Conservation (phyloP, 1,284 basidiomycete genomes). For the Leucoagaricus sp. region DNA sequence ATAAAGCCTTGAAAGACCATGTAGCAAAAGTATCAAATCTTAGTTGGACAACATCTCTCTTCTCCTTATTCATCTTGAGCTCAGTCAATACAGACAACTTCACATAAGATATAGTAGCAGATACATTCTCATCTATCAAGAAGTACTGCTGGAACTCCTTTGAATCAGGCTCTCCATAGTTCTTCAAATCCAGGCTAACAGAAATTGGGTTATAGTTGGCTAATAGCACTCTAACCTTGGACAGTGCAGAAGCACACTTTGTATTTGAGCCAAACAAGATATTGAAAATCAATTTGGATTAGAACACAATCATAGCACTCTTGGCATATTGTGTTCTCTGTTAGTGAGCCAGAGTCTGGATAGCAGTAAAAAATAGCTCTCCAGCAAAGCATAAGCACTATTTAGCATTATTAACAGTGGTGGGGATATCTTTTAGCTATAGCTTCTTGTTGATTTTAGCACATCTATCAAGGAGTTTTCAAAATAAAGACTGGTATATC, state of each 20-base stretch:
- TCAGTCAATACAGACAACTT: neutral
- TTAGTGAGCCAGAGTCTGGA: neutral
- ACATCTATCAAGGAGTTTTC: neutral
- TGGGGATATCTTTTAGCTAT: neutral
- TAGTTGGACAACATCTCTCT: too few relatives aligned
- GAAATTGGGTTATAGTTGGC: neutral
- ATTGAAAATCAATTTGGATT: neutral
- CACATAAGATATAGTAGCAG: neutral
- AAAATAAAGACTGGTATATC: slow-evolving; percentile 13
- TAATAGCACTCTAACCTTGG: neutral
- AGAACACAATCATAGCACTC: neutral
- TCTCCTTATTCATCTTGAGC: neutral
- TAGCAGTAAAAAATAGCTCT: neutral
- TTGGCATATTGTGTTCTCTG: neutral
- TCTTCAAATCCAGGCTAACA: neutral
- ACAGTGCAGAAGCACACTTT: neutral
- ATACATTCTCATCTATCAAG: neutral
- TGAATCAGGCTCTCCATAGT: neutral
- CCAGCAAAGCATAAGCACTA: neutral
- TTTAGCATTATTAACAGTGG: neutral
- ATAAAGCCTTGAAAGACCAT: too few relatives aligned
- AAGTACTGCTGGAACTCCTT: neutral
- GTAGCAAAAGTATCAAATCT: too few relatives aligned
- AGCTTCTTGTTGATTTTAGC: neutral
- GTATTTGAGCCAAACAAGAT: neutral